Evolutionary conservation across 306 rosid genomes (phyloP).

Genomic region (Vicia sativa): DNA sequence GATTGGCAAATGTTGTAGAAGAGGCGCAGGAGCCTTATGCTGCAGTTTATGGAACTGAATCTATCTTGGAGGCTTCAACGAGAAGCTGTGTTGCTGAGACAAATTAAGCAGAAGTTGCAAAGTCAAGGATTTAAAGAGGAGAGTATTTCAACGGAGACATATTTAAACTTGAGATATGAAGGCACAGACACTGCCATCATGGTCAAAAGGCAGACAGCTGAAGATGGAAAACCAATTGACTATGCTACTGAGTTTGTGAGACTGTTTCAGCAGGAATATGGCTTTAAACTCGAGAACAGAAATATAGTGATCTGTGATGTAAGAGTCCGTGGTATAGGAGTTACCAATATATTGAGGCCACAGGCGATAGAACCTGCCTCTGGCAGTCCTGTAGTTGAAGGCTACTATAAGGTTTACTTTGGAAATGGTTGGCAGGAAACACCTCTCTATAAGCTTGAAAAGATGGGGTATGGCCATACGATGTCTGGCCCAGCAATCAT

Average conservation of each 20-base stretch:
- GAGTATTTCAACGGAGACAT: conserved; percentile 65
- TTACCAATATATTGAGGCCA: conserved; percentile 87
- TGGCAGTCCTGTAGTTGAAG: conserved; percentile 64
- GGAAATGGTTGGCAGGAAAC: conserved; percentile 82
- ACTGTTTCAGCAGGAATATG: conserved; percentile 85
- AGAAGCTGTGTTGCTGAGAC: conserved; percentile 61
- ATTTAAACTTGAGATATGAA: conserved; percentile 89
- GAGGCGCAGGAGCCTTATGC: conserved; percentile 91
- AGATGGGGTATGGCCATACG: conserved; percentile 64
- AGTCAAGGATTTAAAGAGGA: conserved; percentile 79
- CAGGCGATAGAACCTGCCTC: conserved; percentile 50
- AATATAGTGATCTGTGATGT: conserved; percentile 78
- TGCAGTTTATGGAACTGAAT: conserved; percentile 65
- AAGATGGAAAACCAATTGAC: conserved; percentile 50
- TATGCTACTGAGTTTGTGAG: conserved; percentile 71
- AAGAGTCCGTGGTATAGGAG: conserved; percentile 83
- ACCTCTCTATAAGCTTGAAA: conserved; percentile 84
- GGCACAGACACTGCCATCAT: conserved; percentile 94
- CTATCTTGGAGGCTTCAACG: conserved; percentile 65
- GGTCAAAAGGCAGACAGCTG: conserved; percentile 61
- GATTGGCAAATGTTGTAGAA: conserved; percentile 96
- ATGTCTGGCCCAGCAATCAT: conserved; percentile 79
- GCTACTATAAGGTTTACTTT: conserved; percentile 77
- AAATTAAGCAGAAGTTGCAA: conserved; percentile 71
- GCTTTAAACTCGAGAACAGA: conserved; percentile 76